Evolutionary conservation across 768 basidiomycete genomes (phyloP).

Genomic region (Mycena kentingensis): DNA sequence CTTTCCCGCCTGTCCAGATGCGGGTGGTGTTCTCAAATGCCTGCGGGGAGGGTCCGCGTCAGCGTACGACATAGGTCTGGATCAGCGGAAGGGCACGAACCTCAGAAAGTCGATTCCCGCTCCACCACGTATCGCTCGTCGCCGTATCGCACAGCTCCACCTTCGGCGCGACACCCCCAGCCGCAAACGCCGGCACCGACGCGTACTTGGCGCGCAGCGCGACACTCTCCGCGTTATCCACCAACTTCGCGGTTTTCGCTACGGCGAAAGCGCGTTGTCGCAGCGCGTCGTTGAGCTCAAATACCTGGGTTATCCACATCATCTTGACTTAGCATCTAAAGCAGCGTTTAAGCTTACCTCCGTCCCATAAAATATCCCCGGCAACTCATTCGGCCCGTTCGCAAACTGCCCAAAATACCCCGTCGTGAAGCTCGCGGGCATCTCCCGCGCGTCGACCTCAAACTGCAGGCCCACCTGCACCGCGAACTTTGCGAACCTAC

Average conservation of each 20-base stretch:
- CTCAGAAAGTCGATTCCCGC: conserved; percentile 37
- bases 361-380: conserved; percentile 36
- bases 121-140: conserved; percentile 39
- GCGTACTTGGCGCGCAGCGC: conserved; percentile 34
- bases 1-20: conserved; percentile 36
- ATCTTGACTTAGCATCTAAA: too few relatives aligned
- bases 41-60: too few relatives aligned
- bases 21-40: conserved; percentile 40
- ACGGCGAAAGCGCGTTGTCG: conserved; percentile 31
- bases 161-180: conserved; percentile 32
- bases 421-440: conserved; percentile 33
- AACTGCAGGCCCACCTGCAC: conserved; percentile 41
- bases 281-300: conserved; percentile 45
- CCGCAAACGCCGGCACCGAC: conserved; percentile 9
- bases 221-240: conserved; percentile 32
- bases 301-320: conserved; percentile 49
- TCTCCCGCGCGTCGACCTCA: conserved; percentile 46
- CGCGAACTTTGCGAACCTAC: conserved; percentile 39
- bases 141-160: conserved; percentile 39
- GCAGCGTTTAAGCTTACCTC: too few relatives aligned
- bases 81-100: too few relatives aligned
- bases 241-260: conserved; percentile 33
- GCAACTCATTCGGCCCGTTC: conserved; percentile 27
- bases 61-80: too few relatives aligned
- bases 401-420: conserved; percentile 39